Evolutionary conservation across 345 rosid genomes (phyloP).

Genomic region (Durio zibethinus): DNA sequence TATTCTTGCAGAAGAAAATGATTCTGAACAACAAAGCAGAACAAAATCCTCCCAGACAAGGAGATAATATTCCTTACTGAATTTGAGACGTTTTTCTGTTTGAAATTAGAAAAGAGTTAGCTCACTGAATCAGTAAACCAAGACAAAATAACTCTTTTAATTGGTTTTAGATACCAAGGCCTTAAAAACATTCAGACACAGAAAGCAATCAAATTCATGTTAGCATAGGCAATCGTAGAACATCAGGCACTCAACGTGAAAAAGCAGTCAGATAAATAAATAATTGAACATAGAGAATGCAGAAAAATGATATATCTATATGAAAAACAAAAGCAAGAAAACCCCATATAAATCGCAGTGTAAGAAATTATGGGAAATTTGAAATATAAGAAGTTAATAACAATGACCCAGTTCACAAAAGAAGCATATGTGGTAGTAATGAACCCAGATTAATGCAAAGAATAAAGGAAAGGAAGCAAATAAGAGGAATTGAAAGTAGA

Average conservation of each 20-base stretch:
- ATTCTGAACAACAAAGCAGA: slow-evolving; percentile 8
- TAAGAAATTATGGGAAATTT: neutral
- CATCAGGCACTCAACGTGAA: neutral
- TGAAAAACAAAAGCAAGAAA: neutral
- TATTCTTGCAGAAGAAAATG: slow-evolving; percentile 7
- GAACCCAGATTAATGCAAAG: neutral
- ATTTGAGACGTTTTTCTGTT: slow-evolving; percentile 17
- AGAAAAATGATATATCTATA: neutral
- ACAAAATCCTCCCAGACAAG: slow-evolving; percentile 9
- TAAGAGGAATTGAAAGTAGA: neutral
- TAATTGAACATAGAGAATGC: neutral
- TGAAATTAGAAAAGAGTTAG: slow-evolving; percentile 3
- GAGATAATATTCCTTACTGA: slow-evolving; percentile 13
- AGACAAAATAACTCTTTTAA: neutral
- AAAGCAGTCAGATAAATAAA: neutral
- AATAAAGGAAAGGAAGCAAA: neutral
- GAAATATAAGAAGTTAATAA: neutral
- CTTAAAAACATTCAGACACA: neutral
- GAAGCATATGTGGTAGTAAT: neutral
- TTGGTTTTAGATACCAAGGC: neutral
- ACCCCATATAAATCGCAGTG: slow-evolving; percentile 7
- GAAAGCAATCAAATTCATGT: slow-evolving; percentile 1
- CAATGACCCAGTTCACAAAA: slow-evolving; percentile 1
- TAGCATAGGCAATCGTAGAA: neutral
- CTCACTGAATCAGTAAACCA: neutral